Evolutionary conservation across 169 alveolate genomes (phyloP), one percentile per base, ranked within the genome.

Genomic region (Fabrea salina): DNA sequence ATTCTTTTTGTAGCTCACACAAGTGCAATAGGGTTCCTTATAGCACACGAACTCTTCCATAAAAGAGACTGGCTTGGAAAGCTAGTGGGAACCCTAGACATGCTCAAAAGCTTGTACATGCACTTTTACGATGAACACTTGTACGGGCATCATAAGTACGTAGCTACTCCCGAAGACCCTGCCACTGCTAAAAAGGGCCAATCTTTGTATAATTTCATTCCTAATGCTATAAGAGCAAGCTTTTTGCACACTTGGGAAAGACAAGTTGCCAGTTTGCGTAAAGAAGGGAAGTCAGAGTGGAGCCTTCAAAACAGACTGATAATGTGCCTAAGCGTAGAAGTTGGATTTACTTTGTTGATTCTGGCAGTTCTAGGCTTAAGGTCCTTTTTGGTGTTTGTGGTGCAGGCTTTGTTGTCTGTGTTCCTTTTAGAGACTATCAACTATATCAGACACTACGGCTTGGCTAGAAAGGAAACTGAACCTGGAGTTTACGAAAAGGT

Each of bases 361-460:
- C 79, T 61, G 8, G 25, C 44, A 25, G 13, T 57, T 37, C 68
- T 43, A 37, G 92, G 95, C 19, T 33, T 32, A 3, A n/a, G 19
- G 5, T 82, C 83, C 16, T 25, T 76, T 13, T 6, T 51, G 2
- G 76, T 64, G 22, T 79, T 68, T 53, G 30, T 89, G 25, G 7
- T 53, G 1, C 58, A 82, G 27, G 82, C 87, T 0, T 40, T 54
- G 6, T 25, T 71, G 6, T 39, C 79, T 16, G 49, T 74, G 1
- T 33, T 89, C 39, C 33, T 83, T 40, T 76, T 90, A 5, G 95
- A 90, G 50, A 71, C 83, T 4, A 67, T 85, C 27, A 90, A 90
- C 51, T 90, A 90, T 54, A 50, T 84, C 4, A 88, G 86, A 54
- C 95, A 90, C 56, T 90, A 90, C 51, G 95, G 95, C n/a, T 76